Evolutionary conservation across 495 filamentous ascomycete genomes (phyloP), one percentile per base, ranked within the genome.

Genomic region (Filosporella fistucella): DNA sequence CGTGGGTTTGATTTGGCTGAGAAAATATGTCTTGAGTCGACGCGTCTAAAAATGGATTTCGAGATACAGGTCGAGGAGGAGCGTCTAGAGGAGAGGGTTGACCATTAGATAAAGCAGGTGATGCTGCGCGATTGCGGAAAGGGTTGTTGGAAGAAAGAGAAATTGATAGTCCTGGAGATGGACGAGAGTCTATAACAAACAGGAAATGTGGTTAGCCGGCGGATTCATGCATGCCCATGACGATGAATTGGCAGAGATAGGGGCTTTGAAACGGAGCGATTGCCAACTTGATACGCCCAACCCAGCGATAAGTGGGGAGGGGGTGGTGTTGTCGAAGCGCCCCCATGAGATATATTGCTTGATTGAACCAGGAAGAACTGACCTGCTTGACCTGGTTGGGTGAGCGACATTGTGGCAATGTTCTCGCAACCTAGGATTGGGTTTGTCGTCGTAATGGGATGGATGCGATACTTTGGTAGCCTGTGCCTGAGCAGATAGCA

Each of bases 121-220:
- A 93, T 7, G 77, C 69, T 36, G 87, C 83, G 55, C 86, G 85
- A 66, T 95, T 95, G 71, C 93, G 85, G 64, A 98, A 98, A n/a
- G 93, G 93, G 60, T 98, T 98, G 75, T 97, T 97, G 53, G 93
- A 97, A 49, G 81, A 78, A 60, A 93, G 76, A 60, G 82, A 85
- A 63, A 81, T 68, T 12, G 74, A 61, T 59, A 76, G 63, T 37
- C 71, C 74, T 28, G 77, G 64, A 41, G 78, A 71, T n/a, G 47
- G 47, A 29, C 57, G 49, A 17, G 39, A 46, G 30, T 54, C 57
- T 56, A 51, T 49, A 36, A 29, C 7, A 51, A 55, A 57, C 42
- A 52, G 44, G 49, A 54, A 29, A 17, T 47, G 7, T 48, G n/a
- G 57, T 56, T 57, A 60, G 57, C 50, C 32, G n/a, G 26, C 45